Evolutionary conservation across 805 yeast genomes (phyloP).

Genomic region (Barnettozyma siamensis): DNA sequence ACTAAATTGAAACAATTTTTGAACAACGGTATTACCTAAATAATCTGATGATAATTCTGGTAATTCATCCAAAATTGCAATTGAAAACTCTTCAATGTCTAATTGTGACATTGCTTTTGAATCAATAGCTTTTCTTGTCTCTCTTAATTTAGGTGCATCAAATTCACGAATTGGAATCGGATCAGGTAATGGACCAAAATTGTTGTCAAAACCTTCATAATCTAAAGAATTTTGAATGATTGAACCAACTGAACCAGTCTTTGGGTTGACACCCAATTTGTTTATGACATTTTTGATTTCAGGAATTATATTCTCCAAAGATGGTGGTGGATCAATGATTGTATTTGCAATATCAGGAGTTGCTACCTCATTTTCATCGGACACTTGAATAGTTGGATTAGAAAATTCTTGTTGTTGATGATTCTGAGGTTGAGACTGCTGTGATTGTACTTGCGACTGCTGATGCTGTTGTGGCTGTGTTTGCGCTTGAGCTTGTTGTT

Average conservation of each 20-base stretch:
- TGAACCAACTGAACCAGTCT: conserved; percentile 31
- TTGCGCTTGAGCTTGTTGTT: conserved; percentile 12
- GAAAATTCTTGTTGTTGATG: conserved; percentile 10
- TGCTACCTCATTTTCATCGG: conserved; percentile 7
- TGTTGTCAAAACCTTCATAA: conserved; percentile 44
- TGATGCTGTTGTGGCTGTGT: conserved; percentile 11
- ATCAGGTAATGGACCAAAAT: conserved; percentile 74
- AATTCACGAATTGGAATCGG: conserved; percentile 63
- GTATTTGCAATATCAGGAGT: conserved; percentile 9
- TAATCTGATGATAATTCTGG: conserved; percentile 91
- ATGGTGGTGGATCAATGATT: conserved; percentile 17
- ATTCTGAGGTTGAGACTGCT: conserved; percentile 10
- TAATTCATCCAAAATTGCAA: conserved; percentile 80
- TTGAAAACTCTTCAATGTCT: conserved; percentile 75
- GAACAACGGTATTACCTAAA: conserved; percentile 92
- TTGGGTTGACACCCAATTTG: conserved; percentile 29
- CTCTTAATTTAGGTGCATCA: conserved; percentile 85
- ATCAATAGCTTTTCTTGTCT: conserved; percentile 72
- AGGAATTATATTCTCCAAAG: conserved; percentile 21
- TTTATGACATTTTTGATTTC: conserved; percentile 27
- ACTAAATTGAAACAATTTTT: conserved; percentile 73
- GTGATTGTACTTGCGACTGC: conserved; percentile 11
- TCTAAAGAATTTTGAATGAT: conserved; percentile 39
- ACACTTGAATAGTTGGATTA: conserved; percentile 9
- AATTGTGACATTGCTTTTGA: conserved; percentile 42